These are phyloP conservation scores for Solanum appendiculatum DNA, from an alignment of 257 asterid species.

Conservation along the genomic window DNA sequence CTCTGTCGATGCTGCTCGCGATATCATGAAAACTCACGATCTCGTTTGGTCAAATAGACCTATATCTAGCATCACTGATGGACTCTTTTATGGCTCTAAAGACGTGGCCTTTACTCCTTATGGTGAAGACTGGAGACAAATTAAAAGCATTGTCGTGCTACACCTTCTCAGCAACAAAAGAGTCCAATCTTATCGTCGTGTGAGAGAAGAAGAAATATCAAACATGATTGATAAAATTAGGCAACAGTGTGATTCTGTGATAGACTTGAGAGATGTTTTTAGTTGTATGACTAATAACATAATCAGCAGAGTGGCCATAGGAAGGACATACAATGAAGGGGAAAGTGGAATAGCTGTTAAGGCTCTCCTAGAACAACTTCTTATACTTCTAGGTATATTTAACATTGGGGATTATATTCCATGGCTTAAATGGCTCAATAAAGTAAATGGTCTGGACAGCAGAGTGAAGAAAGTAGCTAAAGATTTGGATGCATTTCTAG, in stretches of 20 bases:
- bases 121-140: conserved; percentile 41
- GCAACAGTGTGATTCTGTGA: not conserved
- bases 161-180: conserved; percentile 35
- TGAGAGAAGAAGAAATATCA: conserved; percentile 31
- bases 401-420: conserved; percentile 17
- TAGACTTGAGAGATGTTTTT: conserved; percentile 24
- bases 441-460: conserved; percentile 16
- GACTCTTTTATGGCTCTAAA: conserved; percentile 5
- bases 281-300: conserved; percentile 18
- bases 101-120: conserved; percentile 26
- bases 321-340: conserved; percentile 22
- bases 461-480: conserved; percentile 4
- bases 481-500: conserved; percentile 19
- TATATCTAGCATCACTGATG: not conserved
- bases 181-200: conserved; percentile 21
- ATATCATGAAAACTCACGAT: conserved; percentile 39
- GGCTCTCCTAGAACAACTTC: not conserved
- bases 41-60: conserved; percentile 32
- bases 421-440: conserved; percentile 23
- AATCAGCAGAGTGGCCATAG: conserved; percentile 29
- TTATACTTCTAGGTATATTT: not conserved
- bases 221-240: not conserved
- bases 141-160: conserved; percentile 22
- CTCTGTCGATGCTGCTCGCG: conserved; percentile 23
- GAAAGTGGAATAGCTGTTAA: conserved; percentile 21